These are phyloP conservation scores for Leishmania aethiopica DNA, from an alignment of 208 protist genomes.

Conservation along the genomic window DNA sequence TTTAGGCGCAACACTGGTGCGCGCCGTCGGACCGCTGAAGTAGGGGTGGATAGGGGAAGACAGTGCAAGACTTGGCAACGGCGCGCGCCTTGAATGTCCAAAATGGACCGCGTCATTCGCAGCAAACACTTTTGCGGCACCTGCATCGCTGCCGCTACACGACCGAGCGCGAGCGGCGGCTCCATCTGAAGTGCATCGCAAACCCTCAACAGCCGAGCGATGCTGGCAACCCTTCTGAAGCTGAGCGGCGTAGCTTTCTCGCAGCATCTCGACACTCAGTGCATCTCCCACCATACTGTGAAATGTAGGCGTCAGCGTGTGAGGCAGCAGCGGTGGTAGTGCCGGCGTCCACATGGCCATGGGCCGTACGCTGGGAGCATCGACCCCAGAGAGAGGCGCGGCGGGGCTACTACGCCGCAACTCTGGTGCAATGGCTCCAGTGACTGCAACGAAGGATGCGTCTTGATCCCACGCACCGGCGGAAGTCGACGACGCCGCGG, in stretches of 20 bases:
- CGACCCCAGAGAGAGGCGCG: background rate
- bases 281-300: conserved; percentile 7
- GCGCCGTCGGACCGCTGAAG: background rate
- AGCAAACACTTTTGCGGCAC: background rate
- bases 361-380: background rate
- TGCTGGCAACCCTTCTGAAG: background rate
- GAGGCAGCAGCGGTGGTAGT: background rate
- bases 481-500: background rate
- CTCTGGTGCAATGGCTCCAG: background rate
- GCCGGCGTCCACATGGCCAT: background rate
- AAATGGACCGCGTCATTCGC: background rate
- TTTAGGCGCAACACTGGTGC: too few species aligned
- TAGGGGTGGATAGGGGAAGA: conserved; percentile 2
- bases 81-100: background rate
- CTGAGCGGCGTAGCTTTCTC: conserved; percentile 2
- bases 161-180: background rate
- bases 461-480: background rate
- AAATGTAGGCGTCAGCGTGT: background rate
- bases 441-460: background rate
- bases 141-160: background rate
- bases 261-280: conserved; percentile 7
- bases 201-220: background rate
- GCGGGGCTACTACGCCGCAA: background rate
- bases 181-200: background rate
- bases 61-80: background rate